A percentile compares a stretch with the other conserved stretches of the same genome.
These are phyloP conservation scores for Hansfordia pulvinata DNA, from an alignment of 2,329 filamentous ascomycete species.

Conservation along the genomic window DNA sequence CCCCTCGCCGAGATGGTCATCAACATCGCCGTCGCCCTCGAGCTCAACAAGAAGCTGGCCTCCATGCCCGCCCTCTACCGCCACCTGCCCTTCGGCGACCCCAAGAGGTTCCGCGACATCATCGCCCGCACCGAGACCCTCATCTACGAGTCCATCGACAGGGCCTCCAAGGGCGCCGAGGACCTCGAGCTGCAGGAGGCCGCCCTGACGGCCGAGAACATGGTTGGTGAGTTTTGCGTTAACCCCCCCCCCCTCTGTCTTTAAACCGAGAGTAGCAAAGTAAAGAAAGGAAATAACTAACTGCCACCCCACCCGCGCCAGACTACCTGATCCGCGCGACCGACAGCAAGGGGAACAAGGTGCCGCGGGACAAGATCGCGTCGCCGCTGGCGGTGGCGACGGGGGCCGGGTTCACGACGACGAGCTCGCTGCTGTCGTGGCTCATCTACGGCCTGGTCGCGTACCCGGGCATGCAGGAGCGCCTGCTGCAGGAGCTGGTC, in stretches of 20 bases:
- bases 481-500: slow-evolving; percentile 42
- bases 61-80: slow-evolving; percentile 41
- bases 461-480: slow-evolving; percentile 41
- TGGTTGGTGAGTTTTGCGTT: slow-evolving; percentile 16
- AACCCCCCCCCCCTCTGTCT: not conserved
- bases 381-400: slow-evolving; percentile 33
- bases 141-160: slow-evolving; percentile 22
- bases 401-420: slow-evolving; percentile 48
- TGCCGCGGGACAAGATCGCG: slow-evolving; percentile 28
- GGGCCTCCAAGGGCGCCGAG: slow-evolving; percentile 22
- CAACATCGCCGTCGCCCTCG: slow-evolving; percentile 32
- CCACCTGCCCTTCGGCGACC: slow-evolving; percentile 42
- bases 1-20: slow-evolving; percentile 36
- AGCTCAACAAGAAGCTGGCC: slow-evolving; percentile 45
- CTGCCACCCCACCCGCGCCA: slow-evolving; percentile 2
- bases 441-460: slow-evolving; percentile 36
- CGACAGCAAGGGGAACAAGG: slow-evolving; percentile 38
- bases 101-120: slow-evolving; percentile 24
- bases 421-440: slow-evolving; percentile 43
- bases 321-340: slow-evolving; percentile 40
- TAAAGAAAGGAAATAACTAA: too few species aligned
- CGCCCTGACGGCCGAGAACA: slow-evolving; percentile 30
- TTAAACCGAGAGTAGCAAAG: too few species aligned
- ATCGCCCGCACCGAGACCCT: slow-evolving; percentile 19
- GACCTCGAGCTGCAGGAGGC: slow-evolving; percentile 31